Evolutionary conservation across 2,329 filamentous ascomycete species (phyloP), one percentile per base, ranked within the genome.

Genomic region (Lecanicillium sp.): DNA sequence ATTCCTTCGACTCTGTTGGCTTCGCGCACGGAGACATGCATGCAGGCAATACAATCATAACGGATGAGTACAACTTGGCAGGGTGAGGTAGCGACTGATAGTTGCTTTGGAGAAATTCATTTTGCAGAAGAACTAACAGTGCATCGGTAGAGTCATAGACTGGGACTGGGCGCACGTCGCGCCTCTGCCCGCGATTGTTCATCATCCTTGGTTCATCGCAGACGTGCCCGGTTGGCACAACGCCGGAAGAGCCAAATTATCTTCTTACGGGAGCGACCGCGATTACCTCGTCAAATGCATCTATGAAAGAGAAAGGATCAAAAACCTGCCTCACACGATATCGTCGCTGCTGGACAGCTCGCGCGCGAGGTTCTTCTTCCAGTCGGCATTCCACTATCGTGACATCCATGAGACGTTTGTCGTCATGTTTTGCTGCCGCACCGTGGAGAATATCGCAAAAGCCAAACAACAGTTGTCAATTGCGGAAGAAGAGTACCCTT

Each of bases 131-230:
- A 30, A 12, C 23, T n/a, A 15, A 26, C 23, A 29, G n/a, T n/a
- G n/a, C n/a, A 17, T 5, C 23, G 8, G 26, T 20, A 40, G 44
- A 4, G 44, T 39, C 20, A 30, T 47, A 24, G 44, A 47, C 33
- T 47, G 44, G 44, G 44, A 47, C 20, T 47, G 44, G 36, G 32
- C 23, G 36, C 26, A 33, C 40, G 19, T 47, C 2, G 44, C 36
- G 14, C 44, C 44, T 17, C 35, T 47, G 8, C 35, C 44, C 2
- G 44, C n/a, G 5, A 23, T 47, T 19, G 17, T 47, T n/a, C 44
- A 47, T 12, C 44, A 47, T 35, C 44, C 44, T 3, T 40, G 44
- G 44, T 47, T 47, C 10, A 19, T 47, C 4, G 44, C 44, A 15
- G 36, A 47, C 19, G 26, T 47, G 11, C 36, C 35, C 5, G 44